Conservation (phyloP, 306 rosid species). For the Acacia melanoxylon region DNA sequence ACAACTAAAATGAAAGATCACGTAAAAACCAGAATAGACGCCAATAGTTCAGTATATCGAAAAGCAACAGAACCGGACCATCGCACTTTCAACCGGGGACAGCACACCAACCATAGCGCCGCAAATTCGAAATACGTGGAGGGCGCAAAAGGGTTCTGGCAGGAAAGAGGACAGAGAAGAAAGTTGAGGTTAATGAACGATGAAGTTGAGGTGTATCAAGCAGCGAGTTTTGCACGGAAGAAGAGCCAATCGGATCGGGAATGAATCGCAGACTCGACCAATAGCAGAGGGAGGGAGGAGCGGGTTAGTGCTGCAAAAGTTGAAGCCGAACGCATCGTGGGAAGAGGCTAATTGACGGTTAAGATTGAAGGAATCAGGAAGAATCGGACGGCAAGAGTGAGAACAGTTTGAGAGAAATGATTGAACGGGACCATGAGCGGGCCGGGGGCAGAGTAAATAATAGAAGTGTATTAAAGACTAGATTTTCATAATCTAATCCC, state of each 20-base stretch:
- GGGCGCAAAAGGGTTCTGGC: not conserved
- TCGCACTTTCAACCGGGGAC: not conserved
- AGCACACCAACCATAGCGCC: conserved; percentile 7
- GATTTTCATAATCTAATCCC: no score
- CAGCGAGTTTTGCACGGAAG: not conserved
- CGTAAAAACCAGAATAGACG: not conserved
- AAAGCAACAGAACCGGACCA: not conserved
- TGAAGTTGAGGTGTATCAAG: not conserved
- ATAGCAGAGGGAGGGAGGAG: conserved; percentile 25
- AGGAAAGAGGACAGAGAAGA: not conserved
- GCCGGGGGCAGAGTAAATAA: no score
- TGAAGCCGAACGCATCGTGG: not conserved
- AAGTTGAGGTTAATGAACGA: not conserved
- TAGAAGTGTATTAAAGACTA: no score
- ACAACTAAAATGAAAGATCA: not conserved
- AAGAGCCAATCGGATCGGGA: conserved; percentile 40
- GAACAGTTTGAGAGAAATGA: conserved; percentile 25
- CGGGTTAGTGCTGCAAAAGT: not conserved
- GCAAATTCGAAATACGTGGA: conserved; percentile 16
- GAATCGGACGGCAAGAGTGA: conserved; percentile 44
- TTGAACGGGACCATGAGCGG: conserved; percentile 35
- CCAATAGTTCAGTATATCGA: not conserved
- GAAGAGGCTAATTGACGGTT: conserved; percentile 29
- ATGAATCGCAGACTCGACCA: conserved; percentile 30
- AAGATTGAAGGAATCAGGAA: conserved; percentile 9